phyloP scores from a whole-genome alignment of 305 asterid genomes.

The Stenogyne calaminthoides region DNA sequence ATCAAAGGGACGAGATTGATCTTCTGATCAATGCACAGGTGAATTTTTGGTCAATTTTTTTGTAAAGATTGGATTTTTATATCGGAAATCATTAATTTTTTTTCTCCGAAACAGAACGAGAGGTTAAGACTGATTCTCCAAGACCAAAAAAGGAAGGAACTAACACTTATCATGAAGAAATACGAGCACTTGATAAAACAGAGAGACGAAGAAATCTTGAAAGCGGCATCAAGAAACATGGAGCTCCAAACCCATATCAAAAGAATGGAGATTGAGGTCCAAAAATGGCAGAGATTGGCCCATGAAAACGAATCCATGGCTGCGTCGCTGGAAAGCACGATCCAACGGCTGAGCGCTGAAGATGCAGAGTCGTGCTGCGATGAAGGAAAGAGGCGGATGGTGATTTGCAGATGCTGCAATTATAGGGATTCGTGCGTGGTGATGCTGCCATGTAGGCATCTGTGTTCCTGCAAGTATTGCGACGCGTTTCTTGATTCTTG shows the following conservation, averaged over 20 bases:
- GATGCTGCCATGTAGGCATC: conserved; percentile 79
- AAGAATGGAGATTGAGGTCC: conserved; percentile 48
- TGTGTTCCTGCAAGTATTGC: conserved; percentile 63
- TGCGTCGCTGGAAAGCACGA: conserved; percentile 46
- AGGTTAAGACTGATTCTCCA: conserved; percentile 50
- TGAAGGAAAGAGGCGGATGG: conserved; percentile 21
- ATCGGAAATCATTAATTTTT: not conserved
- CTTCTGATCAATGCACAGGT: conserved; percentile 57
- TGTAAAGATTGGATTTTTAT: not conserved
- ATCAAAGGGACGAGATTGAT: conserved; percentile 55
- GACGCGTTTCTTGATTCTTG: conserved; percentile 56
- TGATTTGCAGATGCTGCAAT: conserved; percentile 58
- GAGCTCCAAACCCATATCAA: conserved; percentile 49
- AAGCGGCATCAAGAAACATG: conserved; percentile 35
- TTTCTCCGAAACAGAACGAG: conserved; percentile 50
- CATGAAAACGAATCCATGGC: conserved; percentile 51
- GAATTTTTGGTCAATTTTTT: not conserved
- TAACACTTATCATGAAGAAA: conserved; percentile 31
- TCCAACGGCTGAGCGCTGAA: conserved; percentile 47
- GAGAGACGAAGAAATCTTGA: conserved; percentile 55
- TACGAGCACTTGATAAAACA: conserved; percentile 49
- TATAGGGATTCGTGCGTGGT: conserved; percentile 49
- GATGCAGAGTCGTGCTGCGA: conserved; percentile 64
- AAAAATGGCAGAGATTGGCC: conserved; percentile 56
- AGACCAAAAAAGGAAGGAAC: conserved; percentile 52